Evolutionary conservation across 768 basidiomycete species (phyloP).

Genomic region (Suillus variegatus): DNA sequence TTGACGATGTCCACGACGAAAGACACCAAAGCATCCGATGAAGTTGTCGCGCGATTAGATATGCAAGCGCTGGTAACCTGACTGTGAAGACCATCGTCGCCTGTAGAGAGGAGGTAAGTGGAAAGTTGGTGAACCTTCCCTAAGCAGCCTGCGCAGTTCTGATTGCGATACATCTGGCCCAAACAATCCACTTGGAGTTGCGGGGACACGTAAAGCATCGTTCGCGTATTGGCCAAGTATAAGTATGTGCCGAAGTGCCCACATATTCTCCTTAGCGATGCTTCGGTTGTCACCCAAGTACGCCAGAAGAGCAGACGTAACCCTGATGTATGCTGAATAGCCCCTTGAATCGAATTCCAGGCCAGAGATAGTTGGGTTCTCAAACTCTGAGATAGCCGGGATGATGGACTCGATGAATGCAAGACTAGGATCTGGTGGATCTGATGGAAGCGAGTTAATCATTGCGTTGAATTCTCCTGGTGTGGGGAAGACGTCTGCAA

Average conservation of each 20-base stretch:
- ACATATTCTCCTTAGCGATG: slow-evolving; percentile 56
- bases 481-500: slow-evolving; percentile 56
- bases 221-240: slow-evolving; percentile 61
- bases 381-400: slow-evolving; percentile 40
- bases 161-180: slow-evolving; percentile 34
- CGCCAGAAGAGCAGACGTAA: slow-evolving; percentile 54
- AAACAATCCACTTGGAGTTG: slow-evolving; percentile 51
- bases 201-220: slow-evolving; percentile 59
- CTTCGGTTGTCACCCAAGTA: slow-evolving; percentile 60
- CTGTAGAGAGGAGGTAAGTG: slow-evolving; percentile 59
- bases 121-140: slow-evolving; percentile 51
- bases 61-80: slow-evolving; percentile 39
- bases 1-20: slow-evolving; percentile 37
- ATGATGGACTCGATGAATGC: slow-evolving; percentile 63
- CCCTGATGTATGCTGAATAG: slow-evolving; percentile 60
- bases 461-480: slow-evolving; percentile 45
- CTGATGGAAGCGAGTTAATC: slow-evolving; percentile 46
- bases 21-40: slow-evolving; percentile 23
- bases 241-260: slow-evolving; percentile 72
- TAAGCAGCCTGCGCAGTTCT: slow-evolving; percentile 43
- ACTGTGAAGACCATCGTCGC: slow-evolving; percentile 52
- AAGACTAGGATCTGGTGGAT: slow-evolving; percentile 53
- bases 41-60: slow-evolving; percentile 22
- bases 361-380: slow-evolving; percentile 10
- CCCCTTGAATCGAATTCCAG: slow-evolving; percentile 47